Base-by-base conservation (phyloP, 768 basidiomycete species). In the Rhodotorula kratochvilovae region DNA sequence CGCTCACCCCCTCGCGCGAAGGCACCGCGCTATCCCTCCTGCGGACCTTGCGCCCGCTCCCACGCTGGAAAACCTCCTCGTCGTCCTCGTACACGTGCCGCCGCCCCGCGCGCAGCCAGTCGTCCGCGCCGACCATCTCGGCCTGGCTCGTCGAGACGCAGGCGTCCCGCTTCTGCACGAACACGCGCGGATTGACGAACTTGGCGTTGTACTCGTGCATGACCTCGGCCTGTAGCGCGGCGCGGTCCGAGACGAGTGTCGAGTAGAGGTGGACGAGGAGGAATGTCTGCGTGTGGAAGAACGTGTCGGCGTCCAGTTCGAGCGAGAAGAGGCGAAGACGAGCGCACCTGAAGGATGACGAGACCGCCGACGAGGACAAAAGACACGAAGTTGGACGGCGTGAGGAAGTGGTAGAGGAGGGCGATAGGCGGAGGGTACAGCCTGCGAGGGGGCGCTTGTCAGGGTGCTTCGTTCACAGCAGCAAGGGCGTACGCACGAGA, bases 121-220 rank as follows among this genome's bases (percentile, higher is more conserved):
- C 58, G 50, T 43, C 50, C 29, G 58, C 46, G 8, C 54, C 53
- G 3, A 36, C 33, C 33, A 68, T 56, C 46, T 74, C 73, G n/a
- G 68, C 60, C 12, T 74, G 67, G 23, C 36, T 39, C 43, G 73
- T 74, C 58, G 55, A 55, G 36, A 65, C 63, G 25, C 46, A 50
- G 0, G 53, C 63, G 33, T 74, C 73, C 16, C 67, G 63, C 45
- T 74, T 74, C 25, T 58, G 56, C 4, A 48, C 63, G 21, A 74
- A 74, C 35, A 74, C 58, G 42, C 63, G 58, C 17, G 73, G 73
- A 62, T 74, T 50, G n/a, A 74, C 68, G 31, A 72, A 72, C 33
- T 63, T 68, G 45, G 71, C 59, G 59, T 74, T 74, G 70, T 74
- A 74, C 63, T 74, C 73, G 73, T 74, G 70, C 70, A 76, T 74